phyloP scores from a whole-genome alignment of 257 asterid genomes.

The Solanum chaucha region DNA sequence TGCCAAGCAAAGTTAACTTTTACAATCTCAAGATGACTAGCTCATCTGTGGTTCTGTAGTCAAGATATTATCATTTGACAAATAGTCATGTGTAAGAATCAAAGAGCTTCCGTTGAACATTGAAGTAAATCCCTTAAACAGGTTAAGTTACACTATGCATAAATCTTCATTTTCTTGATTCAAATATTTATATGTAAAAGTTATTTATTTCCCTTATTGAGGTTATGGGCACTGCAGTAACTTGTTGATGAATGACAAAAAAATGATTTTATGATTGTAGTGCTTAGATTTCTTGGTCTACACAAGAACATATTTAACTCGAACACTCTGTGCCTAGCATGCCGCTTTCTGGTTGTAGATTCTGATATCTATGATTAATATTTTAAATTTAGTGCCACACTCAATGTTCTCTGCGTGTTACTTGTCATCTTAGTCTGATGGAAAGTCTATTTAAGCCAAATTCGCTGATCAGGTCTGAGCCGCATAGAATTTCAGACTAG shows the following conservation, averaged over 20 bases:
- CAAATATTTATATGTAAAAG: neutral
- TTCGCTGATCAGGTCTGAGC: neutral
- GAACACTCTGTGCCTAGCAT: neutral
- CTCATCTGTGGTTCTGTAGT: neutral
- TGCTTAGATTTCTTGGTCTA: neutral
- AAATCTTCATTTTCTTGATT: neutral
- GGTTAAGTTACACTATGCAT: neutral
- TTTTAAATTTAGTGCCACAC: neutral
- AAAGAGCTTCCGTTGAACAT: neutral
- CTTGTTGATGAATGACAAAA: neutral
- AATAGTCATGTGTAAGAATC: neutral
- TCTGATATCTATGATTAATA: neutral
- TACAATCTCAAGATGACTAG: neutral
- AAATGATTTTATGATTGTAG: neutral
- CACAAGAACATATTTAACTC: neutral
- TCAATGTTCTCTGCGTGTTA: neutral
- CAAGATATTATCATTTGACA: neutral
- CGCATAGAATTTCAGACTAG: neutral
- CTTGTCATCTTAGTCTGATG: neutral
- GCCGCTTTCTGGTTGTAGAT: neutral
- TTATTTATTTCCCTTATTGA: neutral
- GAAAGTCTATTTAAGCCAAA: neutral
- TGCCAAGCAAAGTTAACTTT: neutral
- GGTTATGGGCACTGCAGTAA: neutral
- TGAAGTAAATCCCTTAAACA: neutral